A percentile compares a stretch with the other conserved stretches of the same genome.
Conservation (phyloP, 2,329 filamentous ascomycete species). For the Mariannaea elegans region DNA sequence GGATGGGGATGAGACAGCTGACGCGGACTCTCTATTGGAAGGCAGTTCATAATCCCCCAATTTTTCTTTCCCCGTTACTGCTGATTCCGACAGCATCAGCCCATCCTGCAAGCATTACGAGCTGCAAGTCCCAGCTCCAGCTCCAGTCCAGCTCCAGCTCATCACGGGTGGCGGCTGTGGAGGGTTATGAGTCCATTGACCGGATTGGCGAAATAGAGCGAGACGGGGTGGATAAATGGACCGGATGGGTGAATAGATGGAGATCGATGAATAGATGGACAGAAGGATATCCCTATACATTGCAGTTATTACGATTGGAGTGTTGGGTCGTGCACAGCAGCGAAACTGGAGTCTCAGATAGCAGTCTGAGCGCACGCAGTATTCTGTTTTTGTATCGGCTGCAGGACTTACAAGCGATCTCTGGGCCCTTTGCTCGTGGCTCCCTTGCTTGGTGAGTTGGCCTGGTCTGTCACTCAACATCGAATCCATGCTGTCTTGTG, state of each 20-base stretch:
- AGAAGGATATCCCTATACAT: slow-evolving; percentile 16
- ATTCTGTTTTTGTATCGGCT: neutral
- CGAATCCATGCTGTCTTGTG: slow-evolving; percentile 32
- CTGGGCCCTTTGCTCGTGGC: slow-evolving; percentile 36
- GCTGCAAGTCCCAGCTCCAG: slow-evolving; percentile 12
- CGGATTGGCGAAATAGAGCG: slow-evolving; percentile 32
- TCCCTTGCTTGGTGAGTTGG: slow-evolving; percentile 36
- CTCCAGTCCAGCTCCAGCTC: slow-evolving; percentile 21
- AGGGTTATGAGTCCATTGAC: slow-evolving; percentile 19
- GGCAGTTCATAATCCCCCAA: slow-evolving; percentile 24
- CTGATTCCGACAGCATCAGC: slow-evolving; percentile 28
- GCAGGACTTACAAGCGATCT: slow-evolving; percentile 28
- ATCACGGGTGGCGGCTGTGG: slow-evolving; percentile 21
- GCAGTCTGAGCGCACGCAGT: neutral
- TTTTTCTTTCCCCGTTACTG: slow-evolving; percentile 11
- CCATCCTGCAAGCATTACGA: slow-evolving; percentile 33
- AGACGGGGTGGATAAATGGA: slow-evolving; percentile 19
- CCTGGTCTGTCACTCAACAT: slow-evolving; percentile 33
- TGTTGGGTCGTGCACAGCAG: neutral
- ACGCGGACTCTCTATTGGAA: slow-evolving; percentile 32
- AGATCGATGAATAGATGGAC: slow-evolving; percentile 23
- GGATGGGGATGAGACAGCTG: slow-evolving; percentile 33
- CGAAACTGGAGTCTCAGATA: slow-evolving; percentile 1
- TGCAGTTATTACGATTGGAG: slow-evolving; percentile 10
- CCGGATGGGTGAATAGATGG: slow-evolving; percentile 21